phyloP scores from a whole-genome alignment of 2,329 filamentous ascomycete genomes.

The Atkinsonella hypoxylon region DNA sequence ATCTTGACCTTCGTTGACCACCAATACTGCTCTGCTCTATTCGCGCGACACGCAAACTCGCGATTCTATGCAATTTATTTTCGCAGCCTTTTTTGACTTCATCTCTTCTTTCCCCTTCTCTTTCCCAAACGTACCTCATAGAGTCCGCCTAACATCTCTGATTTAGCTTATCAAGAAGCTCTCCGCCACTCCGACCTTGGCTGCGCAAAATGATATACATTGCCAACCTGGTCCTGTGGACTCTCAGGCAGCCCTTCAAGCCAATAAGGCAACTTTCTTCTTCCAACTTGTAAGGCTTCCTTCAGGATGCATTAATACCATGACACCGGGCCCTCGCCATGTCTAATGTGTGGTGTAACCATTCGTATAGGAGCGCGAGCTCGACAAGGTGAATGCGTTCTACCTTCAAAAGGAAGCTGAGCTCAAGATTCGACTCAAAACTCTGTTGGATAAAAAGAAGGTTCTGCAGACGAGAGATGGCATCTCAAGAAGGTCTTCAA shows the following conservation, averaged over 20 bases:
- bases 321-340: not conserved
- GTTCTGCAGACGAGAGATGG: conserved; percentile 73
- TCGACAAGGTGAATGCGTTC: conserved; percentile 97
- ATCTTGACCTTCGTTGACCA: not conserved
- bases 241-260: conserved; percentile 81
- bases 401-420: conserved; percentile 97
- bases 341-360: not conserved
- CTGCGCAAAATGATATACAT: conserved; percentile 56
- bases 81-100: not conserved
- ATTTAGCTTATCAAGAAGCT: conserved; percentile 93
- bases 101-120: not conserved
- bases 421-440: conserved; percentile 88
- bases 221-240: conserved; percentile 43
- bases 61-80: not conserved
- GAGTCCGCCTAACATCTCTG: not conserved
- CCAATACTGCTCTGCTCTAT: not conserved
- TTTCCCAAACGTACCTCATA: not conserved
- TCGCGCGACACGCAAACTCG: not conserved
- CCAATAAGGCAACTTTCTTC: conserved; percentile 98
- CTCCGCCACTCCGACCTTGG: conserved; percentile 77
- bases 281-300: conserved; percentile 67
- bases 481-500: conserved; percentile 76
- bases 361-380: conserved; percentile 67
- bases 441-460: conserved; percentile 88
- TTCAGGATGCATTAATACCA: not conserved